Conservation (phyloP, 768 basidiomycete species). For the Rubroboletus pulcherrimus region DNA sequence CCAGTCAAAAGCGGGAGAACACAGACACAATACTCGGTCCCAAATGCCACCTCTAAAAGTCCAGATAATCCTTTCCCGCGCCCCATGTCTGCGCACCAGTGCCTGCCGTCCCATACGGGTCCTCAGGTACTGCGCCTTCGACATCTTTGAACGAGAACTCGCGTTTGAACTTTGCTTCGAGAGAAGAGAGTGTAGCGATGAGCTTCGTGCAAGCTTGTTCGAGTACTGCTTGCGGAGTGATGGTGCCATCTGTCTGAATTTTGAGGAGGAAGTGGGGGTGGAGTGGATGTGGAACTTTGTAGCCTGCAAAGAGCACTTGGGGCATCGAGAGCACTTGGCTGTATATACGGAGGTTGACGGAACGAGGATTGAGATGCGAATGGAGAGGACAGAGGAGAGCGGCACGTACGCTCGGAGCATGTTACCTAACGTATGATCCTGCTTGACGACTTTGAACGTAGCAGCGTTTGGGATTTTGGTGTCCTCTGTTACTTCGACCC, state of each 20-base stretch:
- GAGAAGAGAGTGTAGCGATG: constrained; percentile 62
- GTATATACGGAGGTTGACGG: constrained; percentile 10
- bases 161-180: constrained; percentile 76
- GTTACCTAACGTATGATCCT: constrained; percentile 95
- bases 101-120: constrained; percentile 48
- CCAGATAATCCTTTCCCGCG: constrained; percentile 50
- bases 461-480: constrained; percentile 98
- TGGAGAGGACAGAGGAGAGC: constrained; percentile 6
- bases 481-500: constrained; percentile 90
- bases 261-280: constrained; percentile 94
- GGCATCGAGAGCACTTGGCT: constrained; percentile 91
- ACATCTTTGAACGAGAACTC: constrained; percentile 80
- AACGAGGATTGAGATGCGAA: neutral
- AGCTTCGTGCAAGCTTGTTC: constrained; percentile 82
- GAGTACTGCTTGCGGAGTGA: constrained; percentile 81
- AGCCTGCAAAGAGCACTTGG: constrained; percentile 90
- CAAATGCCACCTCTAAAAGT: constrained; percentile 38
- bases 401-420: constrained; percentile 86
- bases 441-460: constrained; percentile 90
- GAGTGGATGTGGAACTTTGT: constrained; percentile 96
- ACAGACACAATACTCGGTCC: neutral
- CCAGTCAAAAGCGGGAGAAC: neutral
- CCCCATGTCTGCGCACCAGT: constrained; percentile 42
- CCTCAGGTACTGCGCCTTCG: constrained; percentile 46
- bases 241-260: constrained; percentile 88